phyloP scores from a whole-genome alignment of 371 early-diverging fungal species.

The Funneliformis caledonium region DNA sequence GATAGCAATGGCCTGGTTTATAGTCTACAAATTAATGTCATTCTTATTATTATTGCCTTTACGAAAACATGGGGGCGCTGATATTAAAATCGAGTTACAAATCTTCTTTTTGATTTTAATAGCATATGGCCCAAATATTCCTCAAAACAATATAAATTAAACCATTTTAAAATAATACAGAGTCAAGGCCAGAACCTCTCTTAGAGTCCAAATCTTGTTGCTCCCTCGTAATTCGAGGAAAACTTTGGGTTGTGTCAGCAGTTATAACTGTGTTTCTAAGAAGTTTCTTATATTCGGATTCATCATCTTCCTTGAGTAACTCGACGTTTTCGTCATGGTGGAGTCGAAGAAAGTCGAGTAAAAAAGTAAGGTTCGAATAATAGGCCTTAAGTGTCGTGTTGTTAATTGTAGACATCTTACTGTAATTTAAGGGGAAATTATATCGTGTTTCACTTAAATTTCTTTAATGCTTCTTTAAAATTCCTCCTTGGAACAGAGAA shows the following conservation, averaged over 20 bases:
- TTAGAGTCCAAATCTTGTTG: background rate
- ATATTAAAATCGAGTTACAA: background rate
- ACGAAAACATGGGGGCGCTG: too few species aligned
- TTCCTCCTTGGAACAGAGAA: too few species aligned
- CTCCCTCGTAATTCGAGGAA: background rate
- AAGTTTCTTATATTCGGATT: background rate
- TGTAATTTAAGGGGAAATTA: too few species aligned
- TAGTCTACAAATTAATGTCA: background rate
- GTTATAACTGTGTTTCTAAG: background rate
- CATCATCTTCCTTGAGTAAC: background rate
- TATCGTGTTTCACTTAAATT: too few species aligned
- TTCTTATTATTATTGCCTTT: too few species aligned
- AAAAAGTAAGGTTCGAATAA: background rate
- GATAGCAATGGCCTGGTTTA: background rate
- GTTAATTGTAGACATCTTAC: background rate
- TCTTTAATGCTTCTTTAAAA: too few species aligned
- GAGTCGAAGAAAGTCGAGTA: background rate
- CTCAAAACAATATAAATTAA: too few species aligned
- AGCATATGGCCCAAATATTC: too few species aligned
- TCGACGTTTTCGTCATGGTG: background rate
- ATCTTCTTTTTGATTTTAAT: too few species aligned
- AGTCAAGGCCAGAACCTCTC: background rate
- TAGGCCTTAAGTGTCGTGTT: background rate
- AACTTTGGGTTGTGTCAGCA: background rate
- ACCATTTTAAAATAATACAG: background rate